These are phyloP conservation scores for Macrocybe gigantea DNA, from an alignment of 768 basidiomycete species.

Conservation along the genomic window DNA sequence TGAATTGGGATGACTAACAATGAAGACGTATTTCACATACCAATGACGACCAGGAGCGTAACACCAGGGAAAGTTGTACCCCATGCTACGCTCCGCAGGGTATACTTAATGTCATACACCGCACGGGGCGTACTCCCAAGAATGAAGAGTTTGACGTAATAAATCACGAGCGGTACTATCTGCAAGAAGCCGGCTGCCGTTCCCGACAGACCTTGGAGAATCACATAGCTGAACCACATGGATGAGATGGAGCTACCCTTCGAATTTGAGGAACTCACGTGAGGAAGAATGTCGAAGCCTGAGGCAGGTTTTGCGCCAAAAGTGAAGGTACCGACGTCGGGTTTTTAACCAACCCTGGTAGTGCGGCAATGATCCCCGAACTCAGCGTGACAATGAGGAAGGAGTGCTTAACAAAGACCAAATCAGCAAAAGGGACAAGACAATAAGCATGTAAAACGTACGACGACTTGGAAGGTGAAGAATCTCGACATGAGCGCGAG, in stretches of 20 bases:
- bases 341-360: constrained; percentile 57
- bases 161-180: constrained; percentile 67
- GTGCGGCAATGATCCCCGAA: constrained; percentile 75
- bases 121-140: constrained; percentile 87
- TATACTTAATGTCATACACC: constrained; percentile 80
- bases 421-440: background rate
- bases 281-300: constrained; percentile 86
- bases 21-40: constrained; percentile 32
- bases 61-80: constrained; percentile 64
- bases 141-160: constrained; percentile 87
- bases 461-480: constrained; percentile 89
- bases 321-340: constrained; percentile 64
- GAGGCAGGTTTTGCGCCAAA: constrained; percentile 75
- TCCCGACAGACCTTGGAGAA: constrained; percentile 77
- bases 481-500: constrained; percentile 88
- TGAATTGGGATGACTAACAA: background rate
- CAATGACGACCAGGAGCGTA: constrained; percentile 80
- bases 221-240: constrained; percentile 47
- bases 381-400: constrained; percentile 87
- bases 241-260: background rate
- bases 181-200: constrained; percentile 79
- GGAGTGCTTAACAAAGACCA: constrained; percentile 56
- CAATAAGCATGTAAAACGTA: constrained; percentile 33
- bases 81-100: constrained; percentile 65
- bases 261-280: constrained; percentile 40